Evolutionary conservation across 2,329 filamentous ascomycete species (phyloP).

Genomic region (Ophiostoma himal-ulmi): DNA sequence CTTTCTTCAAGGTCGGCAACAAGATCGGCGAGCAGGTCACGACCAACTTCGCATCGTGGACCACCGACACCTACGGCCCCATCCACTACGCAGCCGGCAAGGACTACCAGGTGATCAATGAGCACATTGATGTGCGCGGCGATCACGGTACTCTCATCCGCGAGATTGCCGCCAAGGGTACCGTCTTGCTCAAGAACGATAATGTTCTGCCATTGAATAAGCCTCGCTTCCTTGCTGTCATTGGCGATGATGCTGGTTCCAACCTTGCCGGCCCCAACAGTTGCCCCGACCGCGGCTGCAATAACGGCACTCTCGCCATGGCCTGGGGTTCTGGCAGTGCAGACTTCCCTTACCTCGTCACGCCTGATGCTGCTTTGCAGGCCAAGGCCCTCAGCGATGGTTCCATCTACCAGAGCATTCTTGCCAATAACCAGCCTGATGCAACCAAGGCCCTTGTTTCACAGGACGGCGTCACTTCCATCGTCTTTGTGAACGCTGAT

Average conservation of each 20-base stretch:
- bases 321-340: conserved; percentile 72
- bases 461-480: conserved; percentile 60
- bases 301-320: conserved; percentile 62
- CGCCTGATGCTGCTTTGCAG: conserved; percentile 65
- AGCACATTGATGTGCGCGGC: conserved; percentile 74
- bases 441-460: conserved; percentile 56
- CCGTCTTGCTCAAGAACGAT: conserved; percentile 86
- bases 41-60: conserved; percentile 89
- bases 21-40: conserved; percentile 43
- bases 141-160: conserved; percentile 70
- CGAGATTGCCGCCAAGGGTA: conserved; percentile 70
- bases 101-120: conserved; percentile 58
- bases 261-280: conserved; percentile 73
- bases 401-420: conserved; percentile 58
- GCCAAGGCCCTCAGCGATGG: conserved; percentile 55
- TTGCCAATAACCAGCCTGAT: conserved; percentile 58
- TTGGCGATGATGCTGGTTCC: conserved; percentile 77
- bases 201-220: conserved; percentile 70
- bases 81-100: conserved; percentile 60
- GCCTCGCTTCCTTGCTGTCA: conserved; percentile 67
- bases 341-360: conserved; percentile 69
- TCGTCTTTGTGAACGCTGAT: conserved; percentile 87
- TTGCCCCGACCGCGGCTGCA: conserved; percentile 61
- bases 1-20: conserved; percentile 57
- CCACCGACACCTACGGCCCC: conserved; percentile 65